Conservation (phyloP, 345 rosid genomes). For the Eucalyptus marginata region DNA sequence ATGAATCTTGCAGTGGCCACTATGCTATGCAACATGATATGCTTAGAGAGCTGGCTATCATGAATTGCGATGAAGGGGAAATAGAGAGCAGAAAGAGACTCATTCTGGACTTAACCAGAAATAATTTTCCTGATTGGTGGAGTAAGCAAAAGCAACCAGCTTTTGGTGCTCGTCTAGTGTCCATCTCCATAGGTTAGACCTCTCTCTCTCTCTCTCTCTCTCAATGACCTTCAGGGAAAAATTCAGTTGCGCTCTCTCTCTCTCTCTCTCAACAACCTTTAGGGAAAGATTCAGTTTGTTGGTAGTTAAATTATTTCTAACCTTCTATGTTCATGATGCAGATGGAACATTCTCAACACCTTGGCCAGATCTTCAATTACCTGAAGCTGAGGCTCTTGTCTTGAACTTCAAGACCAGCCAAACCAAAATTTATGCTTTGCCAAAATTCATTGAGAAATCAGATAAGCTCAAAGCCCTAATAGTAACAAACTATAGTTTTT, state of each 20-base stretch:
- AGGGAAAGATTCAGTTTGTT: not conserved
- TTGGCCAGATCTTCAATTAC: conserved; percentile 31
- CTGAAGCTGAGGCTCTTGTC: conserved; percentile 31
- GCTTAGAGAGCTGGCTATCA: conserved; percentile 28
- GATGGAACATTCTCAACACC: conserved; percentile 34
- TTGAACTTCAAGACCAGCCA: conserved; percentile 20
- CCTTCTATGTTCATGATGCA: not conserved
- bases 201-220: not conserved
- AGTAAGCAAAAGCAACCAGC: not conserved
- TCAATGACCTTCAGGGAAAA: not conserved
- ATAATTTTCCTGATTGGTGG: conserved; percentile 37
- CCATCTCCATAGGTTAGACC: conserved; percentile 30
- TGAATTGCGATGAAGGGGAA: conserved; percentile 3
- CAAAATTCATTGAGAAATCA: conserved; percentile 31
- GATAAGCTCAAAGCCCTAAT: conserved; percentile 30
- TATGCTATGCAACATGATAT: conserved; percentile 35
- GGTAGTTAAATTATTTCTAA: not conserved
- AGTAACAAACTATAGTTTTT: conserved; percentile 18
- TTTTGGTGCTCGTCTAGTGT: conserved; percentile 11
- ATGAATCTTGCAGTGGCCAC: conserved; percentile 12
- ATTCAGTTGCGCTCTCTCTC: not conserved
- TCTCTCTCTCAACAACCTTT: not conserved
- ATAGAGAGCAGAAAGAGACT: conserved; percentile 14
- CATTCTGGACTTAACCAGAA: conserved; percentile 9
- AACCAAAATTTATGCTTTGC: conserved; percentile 16